phyloP scores from a whole-genome alignment of 2,329 filamentous ascomycete genomes.

The Herpomyces periplanetae region DNA sequence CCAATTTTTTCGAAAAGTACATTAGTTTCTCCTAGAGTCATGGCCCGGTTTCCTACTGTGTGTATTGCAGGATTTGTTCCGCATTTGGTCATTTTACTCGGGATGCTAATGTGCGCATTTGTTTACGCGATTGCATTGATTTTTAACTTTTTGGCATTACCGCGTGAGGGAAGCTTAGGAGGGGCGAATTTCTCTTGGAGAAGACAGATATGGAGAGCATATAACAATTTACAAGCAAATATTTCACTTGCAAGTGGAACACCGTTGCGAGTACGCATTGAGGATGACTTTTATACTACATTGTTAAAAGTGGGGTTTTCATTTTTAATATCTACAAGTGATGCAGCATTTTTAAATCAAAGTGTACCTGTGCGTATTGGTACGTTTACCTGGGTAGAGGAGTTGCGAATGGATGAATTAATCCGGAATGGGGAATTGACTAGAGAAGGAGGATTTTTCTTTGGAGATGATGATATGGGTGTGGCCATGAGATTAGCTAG shows the following conservation, averaged over 20 bases:
- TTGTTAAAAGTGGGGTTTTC: slow-evolving; percentile 53
- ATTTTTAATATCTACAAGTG: slow-evolving; percentile 61
- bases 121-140: slow-evolving; percentile 43
- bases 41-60: slow-evolving; percentile 63
- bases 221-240: slow-evolving; percentile 67
- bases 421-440: neutral
- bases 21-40: slow-evolving; percentile 20
- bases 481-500: slow-evolving; percentile 3
- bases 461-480: slow-evolving; percentile 5
- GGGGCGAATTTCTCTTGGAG: too few species aligned
- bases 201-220: slow-evolving; percentile 26
- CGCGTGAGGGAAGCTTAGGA: slow-evolving; percentile 10
- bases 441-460: neutral
- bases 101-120: slow-evolving; percentile 28
- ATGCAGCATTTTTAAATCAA: slow-evolving; percentile 82
- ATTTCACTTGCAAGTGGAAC: slow-evolving; percentile 27
- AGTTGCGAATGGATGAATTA: slow-evolving; percentile 36
- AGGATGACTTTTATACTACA: slow-evolving; percentile 84
- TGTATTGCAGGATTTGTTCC: slow-evolving; percentile 83
- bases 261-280: slow-evolving; percentile 32
- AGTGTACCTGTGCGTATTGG: slow-evolving; percentile 32
- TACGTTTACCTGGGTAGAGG: slow-evolving; percentile 58
- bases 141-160: slow-evolving; percentile 28
- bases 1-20: slow-evolving; percentile 9
- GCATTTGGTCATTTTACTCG: slow-evolving; percentile 45